These are phyloP conservation scores for Russula virescens DNA, from an alignment of 768 basidiomycete species.

Conservation along the genomic window DNA sequence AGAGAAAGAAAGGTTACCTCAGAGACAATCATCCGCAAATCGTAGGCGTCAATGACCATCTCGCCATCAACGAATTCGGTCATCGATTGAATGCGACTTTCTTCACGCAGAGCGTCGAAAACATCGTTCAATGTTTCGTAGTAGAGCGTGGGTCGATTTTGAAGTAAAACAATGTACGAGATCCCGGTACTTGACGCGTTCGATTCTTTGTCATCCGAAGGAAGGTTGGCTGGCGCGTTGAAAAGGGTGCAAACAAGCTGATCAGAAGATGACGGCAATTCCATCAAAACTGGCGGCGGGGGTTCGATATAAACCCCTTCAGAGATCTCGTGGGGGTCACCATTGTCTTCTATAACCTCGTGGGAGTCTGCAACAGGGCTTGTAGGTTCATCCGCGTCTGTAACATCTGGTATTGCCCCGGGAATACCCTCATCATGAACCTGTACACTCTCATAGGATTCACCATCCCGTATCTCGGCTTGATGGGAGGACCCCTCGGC, in stretches of 20 bases:
- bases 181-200: slow-evolving; percentile 21
- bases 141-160: slow-evolving; percentile 62
- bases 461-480: slow-evolving; percentile 1
- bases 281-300: slow-evolving; percentile 61
- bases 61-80: slow-evolving; percentile 52
- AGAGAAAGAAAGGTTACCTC: slow-evolving; percentile 43
- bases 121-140: slow-evolving; percentile 68
- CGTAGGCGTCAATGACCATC: slow-evolving; percentile 63
- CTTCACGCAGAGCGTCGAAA: slow-evolving; percentile 67
- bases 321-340: slow-evolving; percentile 22
- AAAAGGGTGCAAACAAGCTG: slow-evolving; percentile 32
- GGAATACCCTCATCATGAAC: background rate
- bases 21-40: slow-evolving; percentile 55
- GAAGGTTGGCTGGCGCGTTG: slow-evolving; percentile 10
- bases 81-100: slow-evolving; percentile 44
- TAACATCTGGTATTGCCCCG: background rate
- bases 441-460: background rate
- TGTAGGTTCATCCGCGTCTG: background rate
- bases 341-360: slow-evolving; percentile 1
- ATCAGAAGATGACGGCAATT: slow-evolving; percentile 35
- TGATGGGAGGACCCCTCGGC: background rate
- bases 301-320: slow-evolving; percentile 66
- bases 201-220: slow-evolving; percentile 12
- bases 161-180: slow-evolving; percentile 45
- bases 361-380: background rate